Percentiles rank a stretch among this genome's conserved stretches.
These are phyloP conservation scores for Jimgerdemannia flammicorona DNA, from an alignment of 192 early-diverging fungal genomes.

Conservation along the genomic window DNA sequence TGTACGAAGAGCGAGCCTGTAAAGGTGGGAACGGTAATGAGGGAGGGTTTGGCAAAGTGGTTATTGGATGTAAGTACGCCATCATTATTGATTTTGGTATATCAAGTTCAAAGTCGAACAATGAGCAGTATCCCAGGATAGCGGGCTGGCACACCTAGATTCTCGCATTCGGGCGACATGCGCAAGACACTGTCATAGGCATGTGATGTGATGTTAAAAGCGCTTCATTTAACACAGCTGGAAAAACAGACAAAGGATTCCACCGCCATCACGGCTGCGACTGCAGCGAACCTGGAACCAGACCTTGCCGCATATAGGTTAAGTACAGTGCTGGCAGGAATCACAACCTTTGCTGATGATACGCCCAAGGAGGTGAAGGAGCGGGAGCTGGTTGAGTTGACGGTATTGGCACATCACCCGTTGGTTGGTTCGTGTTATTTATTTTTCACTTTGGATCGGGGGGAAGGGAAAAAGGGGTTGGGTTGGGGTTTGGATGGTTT, in stretches of 20 bases:
- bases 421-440: slow-evolving; percentile 30
- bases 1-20: slow-evolving; percentile 24
- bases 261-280: slow-evolving; percentile 26
- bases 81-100: no score
- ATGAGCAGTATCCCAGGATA: no score
- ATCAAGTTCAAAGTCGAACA: no score
- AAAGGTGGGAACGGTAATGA: slow-evolving; percentile 29
- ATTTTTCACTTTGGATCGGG: not conserved
- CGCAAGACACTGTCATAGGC: not conserved
- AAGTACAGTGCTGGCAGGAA: slow-evolving; percentile 44
- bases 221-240: slow-evolving; percentile 11
- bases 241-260: slow-evolving; percentile 48
- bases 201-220: not conserved
- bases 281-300: slow-evolving; percentile 22
- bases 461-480: not conserved
- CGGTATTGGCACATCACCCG: slow-evolving; percentile 49
- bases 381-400: slow-evolving; percentile 36
- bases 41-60: slow-evolving; percentile 42
- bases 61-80: slow-evolving; percentile 30
- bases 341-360: slow-evolving; percentile 36
- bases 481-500: not conserved
- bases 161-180: no score
- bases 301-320: slow-evolving; percentile 40
- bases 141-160: no score
- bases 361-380: slow-evolving; percentile 28